These are phyloP conservation scores for Zoysia japonica DNA, from an alignment of 176 grass and related monocot genomes.

Conservation along the genomic window DNA sequence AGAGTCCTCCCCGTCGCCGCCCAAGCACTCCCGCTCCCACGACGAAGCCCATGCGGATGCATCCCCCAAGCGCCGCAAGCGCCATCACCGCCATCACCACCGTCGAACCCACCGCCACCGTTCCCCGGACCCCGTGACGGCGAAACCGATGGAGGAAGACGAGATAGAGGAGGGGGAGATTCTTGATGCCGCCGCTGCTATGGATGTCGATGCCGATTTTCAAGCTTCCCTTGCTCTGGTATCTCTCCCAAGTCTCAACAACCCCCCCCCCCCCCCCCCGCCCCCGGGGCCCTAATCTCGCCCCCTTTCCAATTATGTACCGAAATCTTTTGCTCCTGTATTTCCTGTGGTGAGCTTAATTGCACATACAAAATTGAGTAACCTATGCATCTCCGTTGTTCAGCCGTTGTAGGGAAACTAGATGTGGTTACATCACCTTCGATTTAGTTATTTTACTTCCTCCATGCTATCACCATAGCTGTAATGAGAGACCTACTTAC, in stretches of 20 bases:
- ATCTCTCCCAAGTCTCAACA: slow-evolving; percentile 5
- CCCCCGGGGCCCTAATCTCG: not conserved
- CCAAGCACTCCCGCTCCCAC: slow-evolving; percentile 58
- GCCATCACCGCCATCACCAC: slow-evolving; percentile 40
- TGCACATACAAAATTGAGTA: not conserved
- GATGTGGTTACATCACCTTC: slow-evolving; percentile 5
- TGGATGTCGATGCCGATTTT: slow-evolving; percentile 44
- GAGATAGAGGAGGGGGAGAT: slow-evolving; percentile 96
- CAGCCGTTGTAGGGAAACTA: slow-evolving; percentile 11
- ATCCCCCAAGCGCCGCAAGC: slow-evolving; percentile 72
- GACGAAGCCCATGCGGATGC: slow-evolving; percentile 36
- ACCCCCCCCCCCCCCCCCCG: too few species aligned
- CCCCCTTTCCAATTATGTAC: not conserved
- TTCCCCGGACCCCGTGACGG: slow-evolving; percentile 9
- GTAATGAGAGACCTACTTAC: not conserved
- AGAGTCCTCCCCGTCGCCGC: slow-evolving; percentile 42
- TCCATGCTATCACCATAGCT: not conserved
- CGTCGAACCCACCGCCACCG: slow-evolving; percentile 39
- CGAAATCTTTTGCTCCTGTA: not conserved
- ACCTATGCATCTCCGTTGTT: not conserved
- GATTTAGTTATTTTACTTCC: slow-evolving; percentile 27
- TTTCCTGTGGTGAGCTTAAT: not conserved
- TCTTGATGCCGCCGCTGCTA: slow-evolving; percentile 40
- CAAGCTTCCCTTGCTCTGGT: slow-evolving; percentile 50
- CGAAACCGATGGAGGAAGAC: slow-evolving; percentile 28